phyloP scores from a whole-genome alignment of 163 green algal genomes.

The Picocystis sp. region DNA sequence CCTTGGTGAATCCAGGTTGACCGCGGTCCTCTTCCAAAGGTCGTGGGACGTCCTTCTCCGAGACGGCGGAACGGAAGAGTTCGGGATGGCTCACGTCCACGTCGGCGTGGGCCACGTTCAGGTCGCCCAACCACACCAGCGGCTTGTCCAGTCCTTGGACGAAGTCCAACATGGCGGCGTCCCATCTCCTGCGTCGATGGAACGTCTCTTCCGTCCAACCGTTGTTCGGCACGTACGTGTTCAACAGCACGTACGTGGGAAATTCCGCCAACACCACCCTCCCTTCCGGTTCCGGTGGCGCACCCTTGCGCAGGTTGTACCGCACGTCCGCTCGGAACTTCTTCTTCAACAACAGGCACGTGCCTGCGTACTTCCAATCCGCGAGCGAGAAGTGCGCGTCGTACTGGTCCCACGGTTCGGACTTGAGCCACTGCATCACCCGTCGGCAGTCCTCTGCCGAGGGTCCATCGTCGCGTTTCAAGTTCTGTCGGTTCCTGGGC shows the following conservation, averaged over 20 bases:
- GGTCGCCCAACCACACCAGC: slow-evolving; percentile 6
- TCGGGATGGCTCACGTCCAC: slow-evolving; percentile 4
- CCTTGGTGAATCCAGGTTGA: slow-evolving; percentile 4
- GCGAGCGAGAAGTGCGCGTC: background rate
- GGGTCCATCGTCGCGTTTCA: background rate
- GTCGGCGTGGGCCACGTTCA: slow-evolving; percentile 4
- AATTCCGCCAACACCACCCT: slow-evolving; percentile 3
- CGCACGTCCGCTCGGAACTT: background rate
- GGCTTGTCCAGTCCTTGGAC: background rate
- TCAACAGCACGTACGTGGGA: background rate
- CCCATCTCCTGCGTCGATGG: background rate
- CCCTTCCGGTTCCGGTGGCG: background rate
- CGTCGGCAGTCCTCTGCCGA: too few relatives aligned
- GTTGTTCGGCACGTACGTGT: slow-evolving; percentile 9
- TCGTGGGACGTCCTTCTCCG: background rate
- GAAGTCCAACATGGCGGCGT: slow-evolving; percentile 2
- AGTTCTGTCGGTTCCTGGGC: background rate
- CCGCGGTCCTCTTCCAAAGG: background rate
- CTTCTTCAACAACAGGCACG: slow-evolving; percentile 1
- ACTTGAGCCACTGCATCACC: too few relatives aligned
- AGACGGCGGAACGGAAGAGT: slow-evolving; percentile 1
- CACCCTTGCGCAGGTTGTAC: background rate
- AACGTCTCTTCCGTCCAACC: slow-evolving; percentile 2
- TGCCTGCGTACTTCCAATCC: background rate
- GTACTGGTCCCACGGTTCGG: background rate